Base-by-base conservation (phyloP, 1,284 basidiomycete species). In the Stygiomarasmius scandens region DNA sequence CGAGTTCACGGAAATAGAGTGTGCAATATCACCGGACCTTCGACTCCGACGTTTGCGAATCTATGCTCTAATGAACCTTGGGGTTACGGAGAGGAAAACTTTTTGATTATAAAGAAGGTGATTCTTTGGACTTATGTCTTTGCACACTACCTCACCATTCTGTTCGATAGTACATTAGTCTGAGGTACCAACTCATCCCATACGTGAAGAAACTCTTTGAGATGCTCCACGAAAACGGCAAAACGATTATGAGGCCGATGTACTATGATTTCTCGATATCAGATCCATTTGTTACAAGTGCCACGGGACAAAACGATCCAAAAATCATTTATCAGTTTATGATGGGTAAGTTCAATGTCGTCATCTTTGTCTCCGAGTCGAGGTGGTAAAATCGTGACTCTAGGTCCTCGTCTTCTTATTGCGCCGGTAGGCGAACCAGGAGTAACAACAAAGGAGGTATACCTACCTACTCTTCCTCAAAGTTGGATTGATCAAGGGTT, bases 31-130 rank as follows among this genome's bases (percentile, higher is more conserved):
- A 62, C 69, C 23, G 41, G 5, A 12, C 58, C 61, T n/a, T 45
- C 68, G 22, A 57, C 60, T n/a, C 70, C 67, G 23, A 58, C 66
- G 32, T 48, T 63, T 47, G 74, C 72, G 3, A 77, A 76, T 56
- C 64, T 67, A n/a, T 77, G 75, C 57, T 73, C 73, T 3, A 77
- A 77, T 55, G 75, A 77, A 73, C 75, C 74, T 19, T 77, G 76
- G 75, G 64, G 73, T 0, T 76, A 76, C 53, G 76, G 75, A 10
- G 72, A 70, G 38, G 74, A 71, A 0, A 77, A 77, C 56, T 76
- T 75, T 51, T 60, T 65, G 16, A 73, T 76, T 27, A 67, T 76
- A 60, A 76, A 77, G 61, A 66, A 73, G 61, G 74, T 73, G 29
- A 6, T 32, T 12, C 12, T 12, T 32, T 32, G 11, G 44, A n/a